Percentiles rank a stretch among this genome's conserved stretches.
Conservation (phyloP, 352 stramenopile species). For the Globisporangium apiculatum region DNA sequence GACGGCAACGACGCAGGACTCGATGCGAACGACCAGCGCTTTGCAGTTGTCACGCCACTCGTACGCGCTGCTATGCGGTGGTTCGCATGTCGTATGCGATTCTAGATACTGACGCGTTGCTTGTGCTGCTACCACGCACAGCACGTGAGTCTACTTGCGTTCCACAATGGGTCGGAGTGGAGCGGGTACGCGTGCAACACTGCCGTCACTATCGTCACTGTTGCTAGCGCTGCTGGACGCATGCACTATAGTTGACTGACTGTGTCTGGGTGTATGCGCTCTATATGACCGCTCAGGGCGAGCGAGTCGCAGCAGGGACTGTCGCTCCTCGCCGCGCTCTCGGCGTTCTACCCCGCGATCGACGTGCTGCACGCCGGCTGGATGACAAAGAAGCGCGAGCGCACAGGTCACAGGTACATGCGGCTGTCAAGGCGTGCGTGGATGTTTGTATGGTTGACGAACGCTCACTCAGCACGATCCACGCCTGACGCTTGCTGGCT, state of each 20-base stretch:
- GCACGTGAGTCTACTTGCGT: slow-evolving; percentile 65
- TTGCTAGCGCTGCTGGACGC: neutral
- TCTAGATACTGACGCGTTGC: no score
- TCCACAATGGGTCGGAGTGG: slow-evolving; percentile 69
- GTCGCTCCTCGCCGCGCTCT: slow-evolving; percentile 64
- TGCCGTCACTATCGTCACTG: neutral
- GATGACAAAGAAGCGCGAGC: slow-evolving; percentile 72
- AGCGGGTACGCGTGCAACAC: slow-evolving; percentile 23
- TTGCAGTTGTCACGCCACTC: slow-evolving; percentile 61
- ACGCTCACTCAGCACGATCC: no score
- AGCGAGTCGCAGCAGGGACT: slow-evolving; percentile 75
- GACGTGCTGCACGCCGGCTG: slow-evolving; percentile 62
- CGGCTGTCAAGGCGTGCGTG: no score
- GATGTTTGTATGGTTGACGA: no score
- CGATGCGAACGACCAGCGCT: slow-evolving; percentile 65
- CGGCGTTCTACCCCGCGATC: slow-evolving; percentile 66
- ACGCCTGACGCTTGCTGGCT: no score
- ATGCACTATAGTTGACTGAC: neutral
- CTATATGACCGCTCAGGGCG: slow-evolving; percentile 15
- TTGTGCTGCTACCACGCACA: no score
- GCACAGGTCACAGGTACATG: slow-evolving; percentile 46
- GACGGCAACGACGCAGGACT: slow-evolving; percentile 46
- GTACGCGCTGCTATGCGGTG: no score
- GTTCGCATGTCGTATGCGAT: no score
- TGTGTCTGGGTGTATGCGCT: neutral